These are phyloP conservation scores for Schrenkiella parvula DNA, from an alignment of 345 rosid genomes.

Conservation along the genomic window DNA sequence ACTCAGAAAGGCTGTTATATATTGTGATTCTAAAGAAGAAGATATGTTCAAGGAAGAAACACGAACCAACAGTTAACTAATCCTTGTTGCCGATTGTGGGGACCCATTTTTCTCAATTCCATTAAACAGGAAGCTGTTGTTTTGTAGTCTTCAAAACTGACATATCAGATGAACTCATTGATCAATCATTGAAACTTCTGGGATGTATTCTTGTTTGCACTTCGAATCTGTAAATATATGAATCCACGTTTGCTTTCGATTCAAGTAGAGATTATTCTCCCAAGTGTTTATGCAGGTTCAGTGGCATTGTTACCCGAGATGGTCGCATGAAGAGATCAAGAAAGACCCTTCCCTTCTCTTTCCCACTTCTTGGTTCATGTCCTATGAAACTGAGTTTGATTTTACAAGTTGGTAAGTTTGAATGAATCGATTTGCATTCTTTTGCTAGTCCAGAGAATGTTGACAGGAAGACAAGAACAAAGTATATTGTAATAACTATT, in stretches of 20 bases:
- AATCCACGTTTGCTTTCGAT: slow-evolving; percentile 11
- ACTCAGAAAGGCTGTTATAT: slow-evolving; percentile 66
- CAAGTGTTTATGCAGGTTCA: background rate
- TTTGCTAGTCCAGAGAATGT: background rate
- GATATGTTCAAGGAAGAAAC: slow-evolving; percentile 7
- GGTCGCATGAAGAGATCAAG: background rate
- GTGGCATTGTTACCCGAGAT: background rate
- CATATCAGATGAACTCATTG: slow-evolving; percentile 35
- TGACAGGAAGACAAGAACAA: slow-evolving; percentile 4
- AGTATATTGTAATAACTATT: background rate
- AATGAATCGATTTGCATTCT: background rate
- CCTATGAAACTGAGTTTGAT: background rate
- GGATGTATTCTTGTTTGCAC: slow-evolving; percentile 24
- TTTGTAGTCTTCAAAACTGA: slow-evolving; percentile 39
- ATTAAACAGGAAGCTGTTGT: slow-evolving; percentile 17
- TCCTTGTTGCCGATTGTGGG: background rate
- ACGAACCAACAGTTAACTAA: slow-evolving; percentile 2
- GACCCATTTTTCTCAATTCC: slow-evolving; percentile 1
- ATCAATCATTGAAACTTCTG: slow-evolving; percentile 25
- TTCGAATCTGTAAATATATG: slow-evolving; percentile 40
- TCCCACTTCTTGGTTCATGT: background rate
- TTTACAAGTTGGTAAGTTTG: background rate
- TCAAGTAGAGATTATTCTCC: background rate
- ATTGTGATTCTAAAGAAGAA: slow-evolving; percentile 39
- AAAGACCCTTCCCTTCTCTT: background rate